Evolutionary conservation across 2,329 filamentous ascomycete genomes (phyloP), one percentile per base, ranked within the genome.

Genomic region (Trichoderma endophyticum): DNA sequence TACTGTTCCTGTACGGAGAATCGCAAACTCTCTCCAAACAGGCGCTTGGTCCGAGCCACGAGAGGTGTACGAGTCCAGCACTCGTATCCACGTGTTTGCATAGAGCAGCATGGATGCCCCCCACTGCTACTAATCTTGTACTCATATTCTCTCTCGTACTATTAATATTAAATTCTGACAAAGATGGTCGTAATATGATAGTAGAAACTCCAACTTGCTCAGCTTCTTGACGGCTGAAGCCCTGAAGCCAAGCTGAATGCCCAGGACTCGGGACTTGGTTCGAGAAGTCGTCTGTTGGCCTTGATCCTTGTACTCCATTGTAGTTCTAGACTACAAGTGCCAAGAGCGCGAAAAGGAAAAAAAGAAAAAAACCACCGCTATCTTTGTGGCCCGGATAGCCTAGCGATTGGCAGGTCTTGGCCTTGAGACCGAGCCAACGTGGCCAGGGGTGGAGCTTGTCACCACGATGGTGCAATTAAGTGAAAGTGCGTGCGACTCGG

Each of bases 331-430:
- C 21, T 54, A 43, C 39, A 9, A 2, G 4, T 43, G 39, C 63
- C 63, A 67, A 67, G 54, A 43, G n/a, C 30, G 24, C n/a, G 26
- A 26, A 36, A 43, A 34, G 14, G 21, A 60, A 60, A 34, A 14
- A 18, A 59, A 56, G 30, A 24, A 39, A 39, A 24, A 62, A 7
- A 8, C 12, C 59, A 51, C 34, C 64, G 64, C 64, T 21, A 59
- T 59, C 64, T 67, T 59, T 36, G 63, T 54, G 26, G 57, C 28
- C 36, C 64, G 57, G 67, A 54, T 30, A 54, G 21, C 26, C 56
- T 69, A 60, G 54, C 65, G 67, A 30, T 36, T 70, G 64, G 64
- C 64, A 59, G 48, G 48, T 54, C 48, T 54, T 54, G 21, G 48
- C 48, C 6, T 54, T 24, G 48, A 26, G 48, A 3, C 64, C 64